Evolutionary conservation across 2,329 filamentous ascomycete species (phyloP).

Genomic region (Aspergillus cejpii): DNA sequence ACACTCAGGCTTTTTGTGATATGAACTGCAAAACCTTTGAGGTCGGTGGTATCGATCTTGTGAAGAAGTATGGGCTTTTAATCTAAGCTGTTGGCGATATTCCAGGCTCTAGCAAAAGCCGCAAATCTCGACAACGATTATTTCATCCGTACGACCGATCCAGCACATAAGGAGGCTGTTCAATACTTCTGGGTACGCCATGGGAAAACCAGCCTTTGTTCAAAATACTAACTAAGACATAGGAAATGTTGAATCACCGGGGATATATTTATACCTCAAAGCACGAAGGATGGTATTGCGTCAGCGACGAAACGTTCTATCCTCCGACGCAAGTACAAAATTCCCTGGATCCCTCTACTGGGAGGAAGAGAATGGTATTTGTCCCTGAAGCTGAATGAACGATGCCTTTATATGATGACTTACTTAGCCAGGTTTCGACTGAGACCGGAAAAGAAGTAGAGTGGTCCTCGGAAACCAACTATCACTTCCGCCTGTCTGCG

Average conservation of each 20-base stretch:
- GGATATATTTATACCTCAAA: constrained; percentile 77
- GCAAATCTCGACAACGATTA: constrained; percentile 69
- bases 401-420: not conserved
- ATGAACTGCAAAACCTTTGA: constrained; percentile 72
- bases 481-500: constrained; percentile 84
- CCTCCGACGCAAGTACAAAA: constrained; percentile 67
- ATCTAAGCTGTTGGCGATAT: constrained; percentile 7
- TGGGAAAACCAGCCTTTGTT: not conserved
- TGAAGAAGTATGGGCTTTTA: not conserved
- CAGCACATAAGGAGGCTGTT: constrained; percentile 73
- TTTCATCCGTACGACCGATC: constrained; percentile 89
- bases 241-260: constrained; percentile 63
- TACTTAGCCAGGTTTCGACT: constrained; percentile 50
- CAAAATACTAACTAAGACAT: constrained; percentile 3
- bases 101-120: constrained; percentile 57
- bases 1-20: constrained; percentile 83
- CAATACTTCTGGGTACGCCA: constrained; percentile 70
- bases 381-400: not conserved
- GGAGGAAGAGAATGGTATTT: constrained; percentile 66
- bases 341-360: constrained; percentile 69
- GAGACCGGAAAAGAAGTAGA: constrained; percentile 92
- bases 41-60: constrained; percentile 29
- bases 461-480: constrained; percentile 89
- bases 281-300: constrained; percentile 93
- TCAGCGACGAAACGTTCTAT: constrained; percentile 96